Conservation (phyloP, 2,329 filamentous ascomycete genomes). For the Dichotomopilus funicola region DNA sequence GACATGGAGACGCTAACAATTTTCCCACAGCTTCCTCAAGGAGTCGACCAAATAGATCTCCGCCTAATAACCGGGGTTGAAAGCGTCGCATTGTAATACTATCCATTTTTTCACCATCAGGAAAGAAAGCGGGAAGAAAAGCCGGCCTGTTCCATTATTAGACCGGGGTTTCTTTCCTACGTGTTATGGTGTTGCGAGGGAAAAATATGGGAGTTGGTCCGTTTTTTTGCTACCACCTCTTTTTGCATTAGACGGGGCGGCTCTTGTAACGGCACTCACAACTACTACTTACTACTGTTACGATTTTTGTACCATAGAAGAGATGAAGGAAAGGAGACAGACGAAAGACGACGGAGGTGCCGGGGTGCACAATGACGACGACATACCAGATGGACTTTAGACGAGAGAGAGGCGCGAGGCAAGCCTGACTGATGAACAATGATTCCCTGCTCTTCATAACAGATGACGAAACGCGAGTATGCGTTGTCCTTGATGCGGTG, state of each 20-base stretch:
- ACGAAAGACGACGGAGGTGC: too few relatives aligned
- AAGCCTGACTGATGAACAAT: conserved; percentile 8
- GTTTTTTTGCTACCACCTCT: conserved; percentile 3
- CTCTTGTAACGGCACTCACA: conserved; percentile 8
- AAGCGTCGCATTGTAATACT: conserved; percentile 9
- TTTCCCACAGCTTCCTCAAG: conserved; percentile 13
- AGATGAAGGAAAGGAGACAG: background rate
- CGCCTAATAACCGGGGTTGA: background rate
- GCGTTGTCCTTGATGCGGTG: background rate
- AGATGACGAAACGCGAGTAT: too few relatives aligned
- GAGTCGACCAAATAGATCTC: conserved; percentile 12
- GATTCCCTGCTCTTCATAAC: conserved; percentile 8
- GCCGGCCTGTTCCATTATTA: too few relatives aligned
- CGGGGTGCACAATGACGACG: background rate
- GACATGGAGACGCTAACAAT: background rate
- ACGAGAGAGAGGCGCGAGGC: conserved; percentile 17
- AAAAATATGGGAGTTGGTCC: conserved; percentile 2
- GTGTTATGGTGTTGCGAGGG: background rate
- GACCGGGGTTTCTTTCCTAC: too few relatives aligned
- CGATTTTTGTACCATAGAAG: conserved; percentile 25
- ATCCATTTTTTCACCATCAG: background rate
- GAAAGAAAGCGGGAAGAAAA: background rate
- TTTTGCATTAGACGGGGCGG: conserved; percentile 27
- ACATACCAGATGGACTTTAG: conserved; percentile 13
- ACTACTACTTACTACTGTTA: background rate